Base-by-base conservation (phyloP, 2,329 filamentous ascomycete species). In the Fusarium irregulare region DNA sequence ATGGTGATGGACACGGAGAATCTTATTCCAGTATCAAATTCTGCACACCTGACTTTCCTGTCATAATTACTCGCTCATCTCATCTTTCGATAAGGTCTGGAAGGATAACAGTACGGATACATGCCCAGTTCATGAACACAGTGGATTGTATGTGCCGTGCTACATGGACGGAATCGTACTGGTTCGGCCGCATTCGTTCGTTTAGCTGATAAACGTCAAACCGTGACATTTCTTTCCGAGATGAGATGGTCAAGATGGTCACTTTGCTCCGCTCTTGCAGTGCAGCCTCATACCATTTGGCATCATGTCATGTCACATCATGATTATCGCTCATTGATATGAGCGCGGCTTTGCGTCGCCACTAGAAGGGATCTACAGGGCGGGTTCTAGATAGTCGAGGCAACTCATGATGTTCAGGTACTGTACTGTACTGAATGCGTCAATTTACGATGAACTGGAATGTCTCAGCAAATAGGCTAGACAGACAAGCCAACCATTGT, bases 1-100 rank as follows among this genome's bases (percentile, higher is more conserved):
- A 64, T 71, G 68, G 63, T 51, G 59, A 71, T 72, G 65, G 69
- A 72, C 69, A 71, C 69, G 69, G 69, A 72, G 54, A 71, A 71
- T 72, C 65, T 71, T 57, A 48, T 71, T 72, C 68, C 68, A 63
- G 65, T 70, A 55, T 71, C 65, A 49, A 66, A 60, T 46, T 64
- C 54, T 71, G 68, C 67, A 71, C 55, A 71, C 55, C 68, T 68
- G 56, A 49, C 63, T 59, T 44, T 44, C 41, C 41, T 44, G 41
- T 16, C 41, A 44, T 44, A 18, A 44, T 44, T 44, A 25, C 20
- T 44, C 21, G 41, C 41, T 44, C 41, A 44, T 23, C 20, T 44
- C 41, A 37, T 21, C 41, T 44, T 44, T 44, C 25, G 65, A 63
- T 70, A 64, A 48, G 60, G 68, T 51, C 54, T 55, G 46, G 54